These are phyloP conservation scores for Elongisporangium undulatum DNA, from an alignment of 352 stramenopile genomes.

Conservation along the genomic window DNA sequence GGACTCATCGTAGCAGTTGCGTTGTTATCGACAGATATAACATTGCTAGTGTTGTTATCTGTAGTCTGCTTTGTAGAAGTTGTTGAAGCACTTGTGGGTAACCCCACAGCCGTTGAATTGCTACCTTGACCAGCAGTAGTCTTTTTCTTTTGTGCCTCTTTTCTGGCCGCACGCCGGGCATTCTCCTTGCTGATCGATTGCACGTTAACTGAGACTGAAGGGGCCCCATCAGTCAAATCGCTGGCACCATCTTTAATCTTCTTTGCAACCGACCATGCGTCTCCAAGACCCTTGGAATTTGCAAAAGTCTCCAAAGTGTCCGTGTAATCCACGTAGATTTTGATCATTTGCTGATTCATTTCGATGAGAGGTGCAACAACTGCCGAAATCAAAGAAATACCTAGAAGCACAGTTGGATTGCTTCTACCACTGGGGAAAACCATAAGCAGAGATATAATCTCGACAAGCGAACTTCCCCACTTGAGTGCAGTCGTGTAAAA, in stretches of 20 bases:
- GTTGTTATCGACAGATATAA: background rate
- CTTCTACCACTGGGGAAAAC: slow-evolving; percentile 14
- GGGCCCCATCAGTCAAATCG: slow-evolving; percentile 7
- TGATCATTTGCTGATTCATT: slow-evolving; percentile 50
- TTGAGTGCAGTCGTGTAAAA: slow-evolving; percentile 48
- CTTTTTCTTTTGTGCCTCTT: background rate
- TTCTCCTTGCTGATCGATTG: background rate
- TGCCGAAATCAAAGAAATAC: slow-evolving; percentile 31
- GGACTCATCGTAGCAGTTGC: too few species aligned
- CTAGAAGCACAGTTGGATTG: slow-evolving; percentile 18
- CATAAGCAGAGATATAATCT: slow-evolving; percentile 37
- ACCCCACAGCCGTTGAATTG: background rate
- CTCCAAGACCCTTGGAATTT: slow-evolving; percentile 15
- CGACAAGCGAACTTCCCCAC: slow-evolving; percentile 40
- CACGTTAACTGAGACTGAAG: slow-evolving; percentile 13
- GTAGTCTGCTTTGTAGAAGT: background rate
- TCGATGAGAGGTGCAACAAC: slow-evolving; percentile 37
- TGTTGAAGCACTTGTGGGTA: background rate
- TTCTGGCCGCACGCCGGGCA: background rate
- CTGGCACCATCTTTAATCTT: slow-evolving; percentile 8
- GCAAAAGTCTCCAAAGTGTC: slow-evolving; percentile 26
- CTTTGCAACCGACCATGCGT: slow-evolving; percentile 16
- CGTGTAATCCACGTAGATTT: slow-evolving; percentile 46
- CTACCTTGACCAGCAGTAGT: background rate
- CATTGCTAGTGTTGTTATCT: background rate